Conservation (phyloP, 371 early-diverging fungal genomes). For the Lichtheimia ornata region DNA sequence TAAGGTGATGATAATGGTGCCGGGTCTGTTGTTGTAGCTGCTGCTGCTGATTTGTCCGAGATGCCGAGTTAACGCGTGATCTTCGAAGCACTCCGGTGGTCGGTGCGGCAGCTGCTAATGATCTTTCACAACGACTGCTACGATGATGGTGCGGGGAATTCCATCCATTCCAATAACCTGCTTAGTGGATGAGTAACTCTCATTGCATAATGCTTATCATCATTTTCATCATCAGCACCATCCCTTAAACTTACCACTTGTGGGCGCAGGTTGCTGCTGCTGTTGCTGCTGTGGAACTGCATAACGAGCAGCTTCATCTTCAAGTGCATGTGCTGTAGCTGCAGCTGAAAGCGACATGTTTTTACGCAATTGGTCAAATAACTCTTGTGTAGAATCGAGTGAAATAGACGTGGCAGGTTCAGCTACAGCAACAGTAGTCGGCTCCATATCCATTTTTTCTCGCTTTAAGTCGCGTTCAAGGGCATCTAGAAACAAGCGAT, state of each 20-base stretch:
- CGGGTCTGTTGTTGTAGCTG: slow-evolving; percentile 9
- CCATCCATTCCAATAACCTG: slow-evolving; percentile 1
- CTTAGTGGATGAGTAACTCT: neutral
- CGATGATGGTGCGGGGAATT: neutral
- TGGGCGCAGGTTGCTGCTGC: neutral
- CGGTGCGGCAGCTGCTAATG: neutral
- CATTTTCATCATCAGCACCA: neutral
- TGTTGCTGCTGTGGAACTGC: slow-evolving; percentile 1
- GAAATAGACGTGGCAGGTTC: slow-evolving; percentile 65
- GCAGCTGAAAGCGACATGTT: slow-evolving; percentile 39
- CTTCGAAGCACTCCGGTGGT: neutral
- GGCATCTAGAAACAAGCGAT: slow-evolving; percentile 96
- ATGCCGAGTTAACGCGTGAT: slow-evolving; percentile 38
- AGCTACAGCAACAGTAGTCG: slow-evolving; percentile 71
- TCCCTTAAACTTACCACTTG: neutral
- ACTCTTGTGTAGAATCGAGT: slow-evolving; percentile 63
- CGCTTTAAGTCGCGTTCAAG: slow-evolving; percentile 98
- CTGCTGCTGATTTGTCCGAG: slow-evolving; percentile 12
- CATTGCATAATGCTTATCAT: neutral
- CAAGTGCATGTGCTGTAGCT: slow-evolving; percentile 33
- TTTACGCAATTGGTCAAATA: slow-evolving; percentile 61
- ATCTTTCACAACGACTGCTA: neutral
- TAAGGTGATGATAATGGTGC: slow-evolving; percentile 6
- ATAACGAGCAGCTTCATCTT: slow-evolving; percentile 21
- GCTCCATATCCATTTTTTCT: slow-evolving; percentile 84